Percentiles rank a stretch among this genome's conserved stretches.
Conservation (phyloP, 2,329 filamentous ascomycete species). For the Fusarium verticillioides region DNA sequence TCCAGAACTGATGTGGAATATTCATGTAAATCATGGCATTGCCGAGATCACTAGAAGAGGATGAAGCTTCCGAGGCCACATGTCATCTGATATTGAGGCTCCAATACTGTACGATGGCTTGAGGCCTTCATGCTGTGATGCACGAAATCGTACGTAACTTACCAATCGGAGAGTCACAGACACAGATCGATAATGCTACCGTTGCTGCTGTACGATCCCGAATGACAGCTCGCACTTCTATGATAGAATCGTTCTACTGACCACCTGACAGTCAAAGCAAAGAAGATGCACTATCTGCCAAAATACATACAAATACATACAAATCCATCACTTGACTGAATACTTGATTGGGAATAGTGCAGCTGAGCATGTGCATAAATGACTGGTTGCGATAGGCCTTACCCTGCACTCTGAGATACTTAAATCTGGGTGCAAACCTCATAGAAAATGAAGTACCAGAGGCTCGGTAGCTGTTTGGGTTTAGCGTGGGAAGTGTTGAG, state of each 20-base stretch:
- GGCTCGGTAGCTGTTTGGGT: constrained; percentile 42
- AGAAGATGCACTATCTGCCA: neutral
- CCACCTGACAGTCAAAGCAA: constrained; percentile 12
- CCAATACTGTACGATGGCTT: neutral
- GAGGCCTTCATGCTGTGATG: constrained; percentile 38
- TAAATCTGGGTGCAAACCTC: neutral
- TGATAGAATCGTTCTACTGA: constrained; percentile 8
- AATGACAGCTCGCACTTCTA: constrained; percentile 17
- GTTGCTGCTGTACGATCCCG: constrained; percentile 20
- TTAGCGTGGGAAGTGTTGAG: constrained; percentile 34
- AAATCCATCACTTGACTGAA: constrained; percentile 22
- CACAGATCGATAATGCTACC: constrained; percentile 29
- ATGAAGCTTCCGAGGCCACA: constrained; percentile 12
- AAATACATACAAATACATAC: neutral
- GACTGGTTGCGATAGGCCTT: constrained; percentile 32
- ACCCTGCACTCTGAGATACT: constrained; percentile 26
- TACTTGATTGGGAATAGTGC: constrained; percentile 32
- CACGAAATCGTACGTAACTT: constrained; percentile 23
- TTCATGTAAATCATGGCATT: constrained; percentile 2
- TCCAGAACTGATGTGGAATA: neutral
- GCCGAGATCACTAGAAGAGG: neutral
- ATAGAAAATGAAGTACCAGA: constrained; percentile 1
- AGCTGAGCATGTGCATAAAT: constrained; percentile 41
- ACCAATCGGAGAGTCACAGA: constrained; percentile 27
- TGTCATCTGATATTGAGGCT: constrained; percentile 1